Evolutionary conservation across 345 rosid species (phyloP).

Genomic region (Erysimum cheiranthoides): DNA sequence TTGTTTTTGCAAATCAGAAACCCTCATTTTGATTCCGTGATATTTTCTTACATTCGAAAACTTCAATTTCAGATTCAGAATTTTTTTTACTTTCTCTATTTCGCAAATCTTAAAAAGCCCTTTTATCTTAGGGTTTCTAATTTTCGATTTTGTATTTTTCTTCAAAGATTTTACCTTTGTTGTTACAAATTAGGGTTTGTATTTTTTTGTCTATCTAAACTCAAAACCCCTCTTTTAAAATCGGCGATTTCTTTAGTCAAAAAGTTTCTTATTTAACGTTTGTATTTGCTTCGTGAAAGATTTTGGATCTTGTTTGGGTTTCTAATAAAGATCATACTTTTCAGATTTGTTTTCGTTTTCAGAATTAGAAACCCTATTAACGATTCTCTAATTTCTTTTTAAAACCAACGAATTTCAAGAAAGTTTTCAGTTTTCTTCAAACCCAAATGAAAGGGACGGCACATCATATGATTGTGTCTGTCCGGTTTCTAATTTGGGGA

Average conservation of each 20-base stretch:
- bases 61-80: not conserved
- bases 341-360: not conserved
- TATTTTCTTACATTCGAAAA: not conserved
- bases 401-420: not conserved
- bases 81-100: not conserved
- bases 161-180: not conserved
- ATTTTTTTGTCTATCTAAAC: not conserved
- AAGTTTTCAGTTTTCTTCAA: not conserved
- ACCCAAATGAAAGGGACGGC: not conserved
- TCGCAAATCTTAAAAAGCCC: not conserved
- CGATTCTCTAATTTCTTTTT: not conserved
- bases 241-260: not conserved
- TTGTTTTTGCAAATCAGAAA: not conserved
- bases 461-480: constrained; percentile 1
- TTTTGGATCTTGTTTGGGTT: too few species aligned
- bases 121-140: not conserved
- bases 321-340: too few species aligned
- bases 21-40: not conserved
- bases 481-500: constrained; percentile 14
- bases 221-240: not conserved
- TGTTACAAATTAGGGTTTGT: not conserved
- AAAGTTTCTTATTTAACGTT: not conserved
- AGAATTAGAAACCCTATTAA: not conserved
- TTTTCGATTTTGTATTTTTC: not conserved
- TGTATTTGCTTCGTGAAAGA: too few species aligned